Evolutionary conservation across 2,329 filamentous ascomycete species (phyloP), one percentile per base, ranked within the genome.

Genomic region (Neocucurbitaria cava): DNA sequence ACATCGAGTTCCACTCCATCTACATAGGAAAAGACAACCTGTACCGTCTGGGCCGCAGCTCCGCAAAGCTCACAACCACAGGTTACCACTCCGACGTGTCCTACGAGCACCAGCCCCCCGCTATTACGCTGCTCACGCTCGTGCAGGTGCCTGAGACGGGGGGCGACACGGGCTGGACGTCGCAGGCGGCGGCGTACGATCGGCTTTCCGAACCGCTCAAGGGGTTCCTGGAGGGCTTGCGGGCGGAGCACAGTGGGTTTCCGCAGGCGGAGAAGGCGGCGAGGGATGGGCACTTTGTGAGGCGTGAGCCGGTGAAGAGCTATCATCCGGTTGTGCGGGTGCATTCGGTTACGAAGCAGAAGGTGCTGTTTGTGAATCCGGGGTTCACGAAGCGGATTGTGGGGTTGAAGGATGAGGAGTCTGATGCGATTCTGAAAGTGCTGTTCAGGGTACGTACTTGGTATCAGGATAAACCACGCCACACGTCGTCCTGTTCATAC

Each of bases 381-480:
- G 89, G 92, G 68, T 95, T 94, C 77, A 94, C 90, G 4, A 86
- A 90, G 46, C 81, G 87, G 17, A 93, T 95, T 48, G 85, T 92
- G 2, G 90, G 90, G 5, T 83, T 89, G 66, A 95, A 95, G 77
- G 89, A 90, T 70, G 56, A 95, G 70, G 91, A 96, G 72, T 90
- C 87, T 1, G 91, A 94, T 59, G 81, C 82, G 21, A 79, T 92
- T 10, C 79, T 92, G 54, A 89, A 90, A 68, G 89, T 91, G 77
- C 75, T 92, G n/a, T 91, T 87, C 71, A 84, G 57, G 49, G 64
- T 65, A 45, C 10, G 52, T 43, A 1, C 3, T 15, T n/a, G n/a
- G n/a, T n/a, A n/a, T n/a, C n/a, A n/a, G n/a, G n/a, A n/a, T n/a
- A n/a, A n/a, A n/a, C n/a, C n/a, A n/a, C n/a, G n/a, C n/a, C n/a